Conservation (phyloP, 116 monocot species). For the Trichopus zeylanicus region DNA sequence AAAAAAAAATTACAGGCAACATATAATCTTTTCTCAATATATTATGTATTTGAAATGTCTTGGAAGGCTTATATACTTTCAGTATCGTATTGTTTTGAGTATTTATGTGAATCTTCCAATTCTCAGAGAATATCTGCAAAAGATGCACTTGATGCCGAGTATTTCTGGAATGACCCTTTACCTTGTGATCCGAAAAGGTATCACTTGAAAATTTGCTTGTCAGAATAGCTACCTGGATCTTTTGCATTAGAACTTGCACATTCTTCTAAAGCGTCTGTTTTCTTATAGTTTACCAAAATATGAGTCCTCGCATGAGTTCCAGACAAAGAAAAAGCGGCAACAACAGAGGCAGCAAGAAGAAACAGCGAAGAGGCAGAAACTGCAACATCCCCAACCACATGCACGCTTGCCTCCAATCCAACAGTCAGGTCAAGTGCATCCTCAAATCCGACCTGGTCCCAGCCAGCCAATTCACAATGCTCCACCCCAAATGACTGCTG, state of each 20-base stretch:
- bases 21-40: too few relatives aligned
- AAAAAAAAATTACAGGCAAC: too few relatives aligned
- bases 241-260: not conserved
- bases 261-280: not conserved
- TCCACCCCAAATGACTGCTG: conserved; percentile 46
- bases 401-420: conserved; percentile 87
- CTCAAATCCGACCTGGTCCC: conserved; percentile 58
- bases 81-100: too few relatives aligned
- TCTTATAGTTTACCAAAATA: conserved; percentile 80
- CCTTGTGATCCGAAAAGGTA: conserved; percentile 99
- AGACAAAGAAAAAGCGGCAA: conserved; percentile 92
- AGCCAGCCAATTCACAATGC: conserved; percentile 56
- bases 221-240: not conserved
- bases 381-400: conserved; percentile 88
- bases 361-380: conserved; percentile 73
- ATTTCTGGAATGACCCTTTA: conserved; percentile 92
- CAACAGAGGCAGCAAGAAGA: conserved; percentile 94
- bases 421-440: conserved; percentile 59
- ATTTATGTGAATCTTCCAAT: not conserved
- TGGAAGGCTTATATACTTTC: not conserved
- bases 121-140: conserved; percentile 88
- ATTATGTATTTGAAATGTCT: not conserved
- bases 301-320: conserved; percentile 95
- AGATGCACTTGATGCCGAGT: conserved; percentile 95
- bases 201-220: not conserved